These are phyloP conservation scores for Pleurotus pulmonarius DNA, from an alignment of 768 basidiomycete genomes.

Conservation along the genomic window DNA sequence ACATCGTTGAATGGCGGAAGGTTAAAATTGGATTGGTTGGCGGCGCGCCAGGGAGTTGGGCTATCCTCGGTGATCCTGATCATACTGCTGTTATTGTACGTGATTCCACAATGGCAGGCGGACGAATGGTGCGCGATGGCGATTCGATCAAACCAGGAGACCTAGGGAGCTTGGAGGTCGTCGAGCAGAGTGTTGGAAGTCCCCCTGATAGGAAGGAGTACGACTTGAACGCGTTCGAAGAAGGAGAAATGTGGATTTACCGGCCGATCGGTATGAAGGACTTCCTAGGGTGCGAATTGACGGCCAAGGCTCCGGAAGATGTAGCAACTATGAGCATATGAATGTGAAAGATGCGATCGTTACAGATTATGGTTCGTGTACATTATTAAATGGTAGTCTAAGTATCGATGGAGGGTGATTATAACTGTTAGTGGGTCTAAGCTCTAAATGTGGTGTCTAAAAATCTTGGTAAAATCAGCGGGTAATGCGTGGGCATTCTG, in stretches of 20 bases:
- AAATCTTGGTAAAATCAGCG: constrained; percentile 21
- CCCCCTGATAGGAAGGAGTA: constrained; percentile 38
- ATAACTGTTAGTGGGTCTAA: background rate
- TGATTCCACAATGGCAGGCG: constrained; percentile 27
- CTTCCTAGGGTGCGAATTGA: constrained; percentile 22
- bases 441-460: background rate
- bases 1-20: constrained; percentile 50
- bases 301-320: constrained; percentile 7
- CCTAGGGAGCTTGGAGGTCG: constrained; percentile 43
- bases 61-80: constrained; percentile 46
- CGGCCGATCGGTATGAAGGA: constrained; percentile 41
- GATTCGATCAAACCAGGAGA: constrained; percentile 30
- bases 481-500: constrained; percentile 34
- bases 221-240: constrained; percentile 37
- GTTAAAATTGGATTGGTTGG: constrained; percentile 29
- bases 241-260: constrained; percentile 58
- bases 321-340: constrained; percentile 7
- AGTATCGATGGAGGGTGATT: background rate
- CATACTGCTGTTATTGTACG: constrained; percentile 49
- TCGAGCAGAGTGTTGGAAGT: constrained; percentile 46
- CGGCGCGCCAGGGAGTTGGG: constrained; percentile 19
- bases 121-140: constrained; percentile 26
- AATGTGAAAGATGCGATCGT: background rate
- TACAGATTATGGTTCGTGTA: background rate
- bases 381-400: background rate